These are phyloP conservation scores for Trametes punicea DNA, from an alignment of 768 basidiomycete species.

Conservation along the genomic window DNA sequence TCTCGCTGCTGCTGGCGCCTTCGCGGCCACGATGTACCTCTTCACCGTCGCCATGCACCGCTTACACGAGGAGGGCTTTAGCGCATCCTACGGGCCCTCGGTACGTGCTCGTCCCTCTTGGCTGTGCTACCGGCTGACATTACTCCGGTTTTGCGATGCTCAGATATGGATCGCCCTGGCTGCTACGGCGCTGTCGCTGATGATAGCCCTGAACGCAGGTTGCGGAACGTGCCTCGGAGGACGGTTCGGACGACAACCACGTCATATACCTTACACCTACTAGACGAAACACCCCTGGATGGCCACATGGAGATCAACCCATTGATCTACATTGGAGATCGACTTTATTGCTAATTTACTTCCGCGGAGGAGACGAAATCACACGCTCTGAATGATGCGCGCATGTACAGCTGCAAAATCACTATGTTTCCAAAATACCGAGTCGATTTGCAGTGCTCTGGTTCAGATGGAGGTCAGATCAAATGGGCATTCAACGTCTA, in stretches of 20 bases:
- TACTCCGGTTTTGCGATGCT: not conserved
- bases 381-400: not conserved
- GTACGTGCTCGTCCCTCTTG: not conserved
- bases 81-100: conserved; percentile 8
- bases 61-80: conserved; percentile 19
- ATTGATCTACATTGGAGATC: not conserved
- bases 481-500: no score
- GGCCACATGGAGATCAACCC: not conserved
- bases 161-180: conserved; percentile 29
- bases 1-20: conserved; percentile 21
- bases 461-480: not conserved
- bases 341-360: conserved; percentile 15
- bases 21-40: conserved; percentile 19
- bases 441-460: not conserved
- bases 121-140: not conserved
- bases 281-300: not conserved
- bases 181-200: conserved; percentile 18
- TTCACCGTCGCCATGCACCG: conserved; percentile 20
- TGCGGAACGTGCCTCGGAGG: conserved; percentile 24
- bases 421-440: not conserved
- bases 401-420: not conserved
- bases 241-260: conserved; percentile 21
- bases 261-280: conserved; percentile 18
- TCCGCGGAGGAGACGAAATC: not conserved
- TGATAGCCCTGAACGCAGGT: conserved; percentile 23